phyloP scores from a whole-genome alignment of 768 basidiomycete species.

The Naganishia friedmannii region DNA sequence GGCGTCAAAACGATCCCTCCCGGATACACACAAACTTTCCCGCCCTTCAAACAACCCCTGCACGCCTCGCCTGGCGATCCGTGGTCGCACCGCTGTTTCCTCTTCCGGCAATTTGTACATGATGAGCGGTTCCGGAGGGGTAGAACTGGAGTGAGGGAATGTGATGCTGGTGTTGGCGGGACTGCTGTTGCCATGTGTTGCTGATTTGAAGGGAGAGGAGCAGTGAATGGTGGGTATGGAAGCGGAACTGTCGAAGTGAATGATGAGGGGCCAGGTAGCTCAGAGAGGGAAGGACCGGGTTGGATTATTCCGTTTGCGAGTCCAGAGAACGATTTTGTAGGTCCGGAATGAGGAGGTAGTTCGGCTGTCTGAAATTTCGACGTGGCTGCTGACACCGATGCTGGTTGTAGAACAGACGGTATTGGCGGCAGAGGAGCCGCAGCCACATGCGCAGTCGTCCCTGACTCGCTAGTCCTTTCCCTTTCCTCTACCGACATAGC shows the following conservation, averaged over 20 bases:
- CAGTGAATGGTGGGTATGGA: not conserved
- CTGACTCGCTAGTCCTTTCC: not conserved
- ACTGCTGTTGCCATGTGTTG: not conserved
- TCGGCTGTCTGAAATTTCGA: not conserved
- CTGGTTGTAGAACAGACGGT: not conserved
- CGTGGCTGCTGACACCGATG: not conserved
- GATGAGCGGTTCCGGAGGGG: slow-evolving; percentile 15
- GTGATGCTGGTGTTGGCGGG: not conserved
- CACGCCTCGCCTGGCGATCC: not conserved
- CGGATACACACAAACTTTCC: slow-evolving; percentile 18
- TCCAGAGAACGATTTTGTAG: not conserved
- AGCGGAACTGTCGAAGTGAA: not conserved
- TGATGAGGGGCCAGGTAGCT: not conserved
- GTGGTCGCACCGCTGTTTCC: slow-evolving; percentile 23
- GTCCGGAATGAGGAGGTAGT: not conserved
- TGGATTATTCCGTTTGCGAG: not conserved
- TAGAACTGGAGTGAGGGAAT: not conserved
- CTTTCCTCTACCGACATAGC: too few species aligned
- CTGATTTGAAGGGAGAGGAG: not conserved
- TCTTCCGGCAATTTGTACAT: slow-evolving; percentile 11
- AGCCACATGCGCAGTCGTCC: not conserved
- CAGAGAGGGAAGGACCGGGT: not conserved
- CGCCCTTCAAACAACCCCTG: not conserved
- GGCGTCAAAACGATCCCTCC: slow-evolving; percentile 3
- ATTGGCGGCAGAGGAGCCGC: not conserved